Evolutionary conservation across 768 basidiomycete species (phyloP), one percentile per base, ranked within the genome.

Genomic region (Rickenella mellea): DNA sequence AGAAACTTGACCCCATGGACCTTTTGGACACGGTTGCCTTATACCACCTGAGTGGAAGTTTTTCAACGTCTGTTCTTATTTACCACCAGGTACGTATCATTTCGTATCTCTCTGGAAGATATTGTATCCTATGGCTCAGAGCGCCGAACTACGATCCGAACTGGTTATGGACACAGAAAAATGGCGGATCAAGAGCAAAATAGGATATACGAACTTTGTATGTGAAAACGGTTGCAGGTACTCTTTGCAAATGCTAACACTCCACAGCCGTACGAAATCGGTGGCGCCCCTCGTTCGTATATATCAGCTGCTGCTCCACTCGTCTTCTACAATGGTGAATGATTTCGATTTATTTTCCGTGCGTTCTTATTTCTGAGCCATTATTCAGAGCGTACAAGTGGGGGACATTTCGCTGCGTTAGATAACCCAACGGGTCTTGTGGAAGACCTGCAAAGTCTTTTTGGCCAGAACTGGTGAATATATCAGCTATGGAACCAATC

Each of bases 361-460:
- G 5, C 19, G 17, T 9, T 11, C 14, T 6, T 9, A 14, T 25
- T 19, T 27, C 39, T 24, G 17, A 15, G 32, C 24, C 21, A 11
- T 11, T 31, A 5, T 12, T 1, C 27, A 45, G 46, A 45, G 37
- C 48, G 40, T 25, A 30, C 30, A 6, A 31, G 39, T 15, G 49
- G 51, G 19, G 51, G 50, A 28, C 53, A 48, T 45, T 53, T 53
- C 36, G 46, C 51, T 4, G 49, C 50, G 12, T 40, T 51, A 19
- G 50, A 53, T 40, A 46, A 42, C 32, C 50, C 50, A 27, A 17
- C 43, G 7, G 51, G 30, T 6, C 42, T 53, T 17, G 42, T 48
- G 20, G 40, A 33, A 3, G 49, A 53, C 39, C 26, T 53, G 14
- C 31, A 44, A 25, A 47, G 46, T 33, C 48, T 50, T 29, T 35